Percentiles rank a stretch among this genome's conserved stretches.
Conservation (phyloP, 2,329 filamentous ascomycete genomes). For the Nannizziopsis arthrosporioides region DNA sequence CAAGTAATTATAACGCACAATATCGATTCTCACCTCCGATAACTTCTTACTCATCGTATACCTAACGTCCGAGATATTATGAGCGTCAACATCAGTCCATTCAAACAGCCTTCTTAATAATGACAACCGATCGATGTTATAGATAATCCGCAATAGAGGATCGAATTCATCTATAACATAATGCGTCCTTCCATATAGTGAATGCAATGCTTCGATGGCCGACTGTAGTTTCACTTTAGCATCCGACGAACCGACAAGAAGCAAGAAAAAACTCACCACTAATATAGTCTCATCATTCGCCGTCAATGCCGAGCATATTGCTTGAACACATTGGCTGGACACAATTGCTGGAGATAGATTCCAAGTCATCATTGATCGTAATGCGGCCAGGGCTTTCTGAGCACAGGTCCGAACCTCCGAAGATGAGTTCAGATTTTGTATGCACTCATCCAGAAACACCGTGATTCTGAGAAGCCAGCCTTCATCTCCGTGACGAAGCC, state of each 20-base stretch:
- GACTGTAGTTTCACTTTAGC: constrained; percentile 41
- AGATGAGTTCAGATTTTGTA: constrained; percentile 54
- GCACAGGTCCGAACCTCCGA: constrained; percentile 58
- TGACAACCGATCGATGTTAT: constrained; percentile 56
- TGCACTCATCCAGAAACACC: constrained; percentile 60
- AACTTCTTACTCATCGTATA: constrained; percentile 90
- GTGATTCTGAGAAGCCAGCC: constrained; percentile 78
- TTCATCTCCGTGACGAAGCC: constrained; percentile 64
- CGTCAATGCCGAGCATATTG: constrained; percentile 60
- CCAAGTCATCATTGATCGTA: constrained; percentile 76
- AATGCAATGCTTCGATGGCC: constrained; percentile 70
- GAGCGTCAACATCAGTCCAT: constrained; percentile 66
- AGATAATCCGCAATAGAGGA: constrained; percentile 67
- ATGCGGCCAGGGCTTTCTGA: constrained; percentile 62
- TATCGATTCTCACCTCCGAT: constrained; percentile 56
- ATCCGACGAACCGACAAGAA: constrained; percentile 9
- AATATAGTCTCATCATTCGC: constrained; percentile 60
- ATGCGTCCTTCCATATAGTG: constrained; percentile 62
- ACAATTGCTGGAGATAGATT: constrained; percentile 71
- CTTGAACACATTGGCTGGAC: constrained; percentile 56
- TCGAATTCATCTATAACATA: constrained; percentile 68
- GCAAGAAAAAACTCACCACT: constrained; percentile 44
- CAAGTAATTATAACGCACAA: not conserved
- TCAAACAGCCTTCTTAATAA: constrained; percentile 64
- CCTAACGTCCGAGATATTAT: constrained; percentile 79